phyloP scores from a whole-genome alignment of 768 basidiomycete genomes.

The Russula sp. region DNA sequence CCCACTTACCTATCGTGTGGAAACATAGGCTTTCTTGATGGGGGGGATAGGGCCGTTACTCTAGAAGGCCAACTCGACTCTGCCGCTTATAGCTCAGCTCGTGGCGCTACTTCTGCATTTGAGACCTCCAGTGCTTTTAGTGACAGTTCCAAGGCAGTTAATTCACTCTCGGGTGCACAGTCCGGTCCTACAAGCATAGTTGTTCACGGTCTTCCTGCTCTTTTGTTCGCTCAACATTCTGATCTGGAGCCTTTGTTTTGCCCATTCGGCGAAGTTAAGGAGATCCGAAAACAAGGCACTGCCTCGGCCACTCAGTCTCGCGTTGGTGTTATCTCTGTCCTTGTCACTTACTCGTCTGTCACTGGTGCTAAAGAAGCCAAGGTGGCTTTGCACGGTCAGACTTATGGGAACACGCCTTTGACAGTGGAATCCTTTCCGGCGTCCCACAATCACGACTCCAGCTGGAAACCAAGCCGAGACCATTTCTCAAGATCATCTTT shows the following conservation, averaged over 20 bases:
- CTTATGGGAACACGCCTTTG: constrained; percentile 45
- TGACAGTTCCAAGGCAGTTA: not conserved
- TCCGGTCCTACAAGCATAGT: constrained; percentile 34
- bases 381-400: constrained; percentile 51
- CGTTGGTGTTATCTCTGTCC: constrained; percentile 41
- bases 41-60: constrained; percentile 66
- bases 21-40: constrained; percentile 63
- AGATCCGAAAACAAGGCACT: constrained; percentile 43
- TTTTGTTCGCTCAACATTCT: constrained; percentile 57
- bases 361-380: constrained; percentile 59
- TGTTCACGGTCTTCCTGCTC: constrained; percentile 55
- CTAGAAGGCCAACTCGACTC: constrained; percentile 41
- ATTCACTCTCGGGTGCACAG: constrained; percentile 2
- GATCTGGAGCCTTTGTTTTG: constrained; percentile 68
- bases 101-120: constrained; percentile 26
- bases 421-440: constrained; percentile 32
- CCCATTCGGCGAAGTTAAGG: constrained; percentile 64
- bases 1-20: constrained; percentile 1
- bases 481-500: constrained; percentile 26
- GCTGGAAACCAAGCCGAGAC: constrained; percentile 12
- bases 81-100: constrained; percentile 26
- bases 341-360: constrained; percentile 55
- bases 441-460: not conserved
- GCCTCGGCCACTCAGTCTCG: constrained; percentile 26
- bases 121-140: constrained; percentile 20